Percentiles rank a stretch among this genome's conserved stretches.
These are phyloP conservation scores for Friedmanniomyces endolithicus DNA, from an alignment of 495 filamentous ascomycete genomes.

Conservation along the genomic window DNA sequence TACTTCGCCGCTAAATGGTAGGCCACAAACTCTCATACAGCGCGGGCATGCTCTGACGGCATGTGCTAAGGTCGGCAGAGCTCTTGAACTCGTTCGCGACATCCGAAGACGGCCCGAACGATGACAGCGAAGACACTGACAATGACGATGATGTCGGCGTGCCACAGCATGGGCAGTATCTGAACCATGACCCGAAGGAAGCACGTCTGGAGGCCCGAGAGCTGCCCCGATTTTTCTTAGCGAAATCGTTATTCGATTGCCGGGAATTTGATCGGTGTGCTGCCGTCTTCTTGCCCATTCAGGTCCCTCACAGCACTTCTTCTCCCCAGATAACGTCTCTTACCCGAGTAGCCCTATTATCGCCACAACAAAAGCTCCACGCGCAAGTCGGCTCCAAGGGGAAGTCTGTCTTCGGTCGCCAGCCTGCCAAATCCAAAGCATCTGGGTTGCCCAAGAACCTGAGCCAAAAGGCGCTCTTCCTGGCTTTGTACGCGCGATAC, in stretches of 20 bases:
- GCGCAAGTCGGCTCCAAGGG: neutral
- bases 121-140: conserved; percentile 33
- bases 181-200: conserved; percentile 52
- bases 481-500: conserved; percentile 83
- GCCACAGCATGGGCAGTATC: neutral
- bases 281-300: conserved; percentile 65
- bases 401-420: conserved; percentile 5
- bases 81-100: conserved; percentile 65
- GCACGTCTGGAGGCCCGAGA: conserved; percentile 68
- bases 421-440: conserved; percentile 29
- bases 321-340: conserved; percentile 22
- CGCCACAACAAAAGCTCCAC: neutral
- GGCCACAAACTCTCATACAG: neutral
- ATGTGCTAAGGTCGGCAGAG: conserved; percentile 69
- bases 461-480: conserved; percentile 85
- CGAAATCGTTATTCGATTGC: conserved; percentile 92
- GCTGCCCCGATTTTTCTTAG: conserved; percentile 69
- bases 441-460: conserved; percentile 33
- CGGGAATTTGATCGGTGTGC: conserved; percentile 92
- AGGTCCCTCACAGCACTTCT: conserved; percentile 46
- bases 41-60: conserved; percentile 9
- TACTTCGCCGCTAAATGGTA: conserved; percentile 98
- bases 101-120: conserved; percentile 30
- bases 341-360: conserved; percentile 13
- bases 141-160: conserved; percentile 44